These are phyloP conservation scores for Russula earlei DNA, from an alignment of 768 basidiomycete species.

Conservation along the genomic window DNA sequence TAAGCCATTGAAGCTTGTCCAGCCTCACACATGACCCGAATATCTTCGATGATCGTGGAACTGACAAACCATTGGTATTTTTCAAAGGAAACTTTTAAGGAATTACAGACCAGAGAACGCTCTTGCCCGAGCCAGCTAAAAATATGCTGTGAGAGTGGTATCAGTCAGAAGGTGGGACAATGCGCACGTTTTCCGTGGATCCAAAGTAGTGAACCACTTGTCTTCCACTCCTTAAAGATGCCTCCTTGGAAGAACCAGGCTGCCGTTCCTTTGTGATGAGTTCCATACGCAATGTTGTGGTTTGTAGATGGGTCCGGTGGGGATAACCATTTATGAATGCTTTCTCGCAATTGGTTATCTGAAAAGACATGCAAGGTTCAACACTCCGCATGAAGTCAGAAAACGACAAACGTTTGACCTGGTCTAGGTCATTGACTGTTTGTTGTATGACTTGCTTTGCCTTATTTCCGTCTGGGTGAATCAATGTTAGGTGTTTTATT, in stretches of 20 bases:
- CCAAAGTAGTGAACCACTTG: neutral
- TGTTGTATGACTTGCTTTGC: neutral
- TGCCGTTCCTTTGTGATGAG: neutral
- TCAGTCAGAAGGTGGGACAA: neutral
- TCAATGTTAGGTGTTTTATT: neutral
- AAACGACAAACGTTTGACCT: neutral
- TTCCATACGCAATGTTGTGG: neutral
- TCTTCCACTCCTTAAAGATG: neutral
- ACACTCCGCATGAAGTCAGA: neutral
- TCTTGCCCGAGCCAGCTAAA: neutral
- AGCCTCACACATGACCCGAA: neutral
- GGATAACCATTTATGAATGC: neutral
- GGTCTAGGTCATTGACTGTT: neutral
- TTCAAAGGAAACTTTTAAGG: neutral
- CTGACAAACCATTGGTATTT: neutral
- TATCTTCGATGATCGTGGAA: neutral
- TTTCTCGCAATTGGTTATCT: neutral
- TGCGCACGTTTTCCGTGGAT: conserved; percentile 2
- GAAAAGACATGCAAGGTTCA: neutral
- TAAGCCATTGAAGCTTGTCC: neutral
- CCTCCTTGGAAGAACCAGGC: neutral
- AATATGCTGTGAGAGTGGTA: neutral
- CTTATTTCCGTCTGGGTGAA: neutral
- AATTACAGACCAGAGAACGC: neutral
- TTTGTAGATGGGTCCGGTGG: conserved; percentile 1